phyloP scores from a whole-genome alignment of 306 rosid genomes.

The Sophora flavescens region DNA sequence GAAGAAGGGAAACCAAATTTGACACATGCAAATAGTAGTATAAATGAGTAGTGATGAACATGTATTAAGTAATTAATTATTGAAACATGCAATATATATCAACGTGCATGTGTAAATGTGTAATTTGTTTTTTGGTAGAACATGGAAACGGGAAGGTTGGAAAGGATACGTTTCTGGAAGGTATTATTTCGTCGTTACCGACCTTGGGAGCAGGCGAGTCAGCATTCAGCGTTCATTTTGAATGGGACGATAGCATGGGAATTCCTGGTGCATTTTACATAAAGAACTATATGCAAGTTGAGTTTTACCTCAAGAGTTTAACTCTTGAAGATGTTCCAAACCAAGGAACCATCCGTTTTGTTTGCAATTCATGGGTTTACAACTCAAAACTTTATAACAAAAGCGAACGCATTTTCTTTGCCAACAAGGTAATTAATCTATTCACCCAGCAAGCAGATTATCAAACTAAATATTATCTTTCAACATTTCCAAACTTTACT shows the following conservation, averaged over 20 bases:
- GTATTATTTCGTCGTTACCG: conserved; percentile 52
- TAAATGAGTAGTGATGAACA: too few relatives aligned
- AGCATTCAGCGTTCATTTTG: conserved; percentile 64
- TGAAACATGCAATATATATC: too few relatives aligned
- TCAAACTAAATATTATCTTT: not conserved
- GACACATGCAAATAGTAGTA: too few relatives aligned
- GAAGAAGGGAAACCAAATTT: too few relatives aligned
- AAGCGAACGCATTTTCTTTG: conserved; percentile 70
- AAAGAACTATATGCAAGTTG: conserved; percentile 64
- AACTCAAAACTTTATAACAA: conserved; percentile 56
- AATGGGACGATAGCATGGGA: conserved; percentile 63
- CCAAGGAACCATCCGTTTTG: conserved; percentile 63
- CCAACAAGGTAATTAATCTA: conserved; percentile 69
- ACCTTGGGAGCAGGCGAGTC: conserved; percentile 58
- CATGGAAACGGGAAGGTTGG: conserved; percentile 66
- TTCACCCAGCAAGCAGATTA: not conserved
- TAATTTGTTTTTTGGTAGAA: conserved; percentile 31
- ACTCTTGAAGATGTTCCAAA: conserved; percentile 77
- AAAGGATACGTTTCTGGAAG: conserved; percentile 62
- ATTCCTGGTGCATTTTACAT: conserved; percentile 77
- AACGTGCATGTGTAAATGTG: too few relatives aligned
- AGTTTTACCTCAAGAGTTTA: conserved; percentile 68
- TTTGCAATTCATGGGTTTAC: conserved; percentile 89
- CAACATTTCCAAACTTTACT: not conserved
- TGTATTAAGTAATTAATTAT: too few relatives aligned